These are phyloP conservation scores for Blastomyces parvus DNA, from an alignment of 2,329 filamentous ascomycete genomes.

Conservation along the genomic window DNA sequence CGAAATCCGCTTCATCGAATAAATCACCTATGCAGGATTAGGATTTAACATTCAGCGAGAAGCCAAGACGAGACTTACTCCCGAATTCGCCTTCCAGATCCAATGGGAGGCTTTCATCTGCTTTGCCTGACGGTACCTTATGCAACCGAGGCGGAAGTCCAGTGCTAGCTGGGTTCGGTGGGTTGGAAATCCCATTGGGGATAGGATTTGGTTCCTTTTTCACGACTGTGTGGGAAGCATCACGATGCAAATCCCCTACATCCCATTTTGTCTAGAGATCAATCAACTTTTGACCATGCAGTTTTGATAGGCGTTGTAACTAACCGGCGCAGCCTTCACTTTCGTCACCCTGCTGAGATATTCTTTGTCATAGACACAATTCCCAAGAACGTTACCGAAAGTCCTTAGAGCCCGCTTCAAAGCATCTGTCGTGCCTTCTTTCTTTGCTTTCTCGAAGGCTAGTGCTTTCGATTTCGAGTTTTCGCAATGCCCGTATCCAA, in stretches of 20 bases:
- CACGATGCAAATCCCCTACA: conserved; percentile 68
- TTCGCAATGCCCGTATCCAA: conserved; percentile 93
- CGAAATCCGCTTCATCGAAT: conserved; percentile 69
- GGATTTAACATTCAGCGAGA: not conserved
- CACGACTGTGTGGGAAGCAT: conserved; percentile 57
- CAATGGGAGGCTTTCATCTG: conserved; percentile 21
- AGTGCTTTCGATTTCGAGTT: conserved; percentile 92
- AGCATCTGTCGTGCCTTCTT: conserved; percentile 91
- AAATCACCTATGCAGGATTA: conserved; percentile 41
- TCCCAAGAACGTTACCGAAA: conserved; percentile 95
- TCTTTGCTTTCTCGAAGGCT: conserved; percentile 97
- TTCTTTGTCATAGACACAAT: conserved; percentile 95
- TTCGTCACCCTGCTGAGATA: conserved; percentile 85
- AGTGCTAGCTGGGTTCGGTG: conserved; percentile 34
- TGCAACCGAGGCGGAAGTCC: conserved; percentile 30
- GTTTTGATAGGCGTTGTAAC: conserved; percentile 11
- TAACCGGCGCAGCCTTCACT: conserved; percentile 63
- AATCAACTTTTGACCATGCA: not conserved
- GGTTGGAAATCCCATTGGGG: conserved; percentile 13
- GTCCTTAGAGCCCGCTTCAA: conserved; percentile 81
- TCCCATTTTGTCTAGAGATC: conserved; percentile 56
- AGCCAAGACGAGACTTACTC: conserved; percentile 24
- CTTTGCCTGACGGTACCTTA: conserved; percentile 21
- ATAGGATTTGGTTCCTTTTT: conserved; percentile 45
- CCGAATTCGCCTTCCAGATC: conserved; percentile 37